Percentiles rank a stretch among this genome's conserved stretches.
Conservation (phyloP, 371 early-diverging fungal species). For the Saksenaea oblongispora region DNA sequence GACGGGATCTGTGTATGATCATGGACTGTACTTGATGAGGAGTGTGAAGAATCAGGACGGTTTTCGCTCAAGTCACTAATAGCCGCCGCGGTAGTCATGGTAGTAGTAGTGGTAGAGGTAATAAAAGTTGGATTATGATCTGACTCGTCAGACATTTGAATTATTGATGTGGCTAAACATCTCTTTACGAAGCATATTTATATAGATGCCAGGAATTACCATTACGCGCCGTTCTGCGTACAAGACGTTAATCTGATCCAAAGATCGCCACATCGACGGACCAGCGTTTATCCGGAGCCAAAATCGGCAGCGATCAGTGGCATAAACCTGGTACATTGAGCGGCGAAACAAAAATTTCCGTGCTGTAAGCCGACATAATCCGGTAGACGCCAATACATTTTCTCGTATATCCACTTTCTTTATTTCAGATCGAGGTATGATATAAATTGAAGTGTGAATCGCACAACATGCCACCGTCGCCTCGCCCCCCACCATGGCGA, state of each 20-base stretch:
- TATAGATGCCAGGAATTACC: not conserved
- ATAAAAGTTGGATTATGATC: not conserved
- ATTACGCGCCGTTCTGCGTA: not conserved
- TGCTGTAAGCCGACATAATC: not conserved
- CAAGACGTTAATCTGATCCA: conserved; percentile 1
- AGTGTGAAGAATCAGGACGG: not conserved
- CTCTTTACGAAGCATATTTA: not conserved
- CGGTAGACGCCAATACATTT: not conserved
- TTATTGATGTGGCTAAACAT: not conserved
- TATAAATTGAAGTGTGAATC: too few relatives aligned
- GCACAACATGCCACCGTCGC: too few relatives aligned
- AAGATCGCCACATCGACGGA: not conserved
- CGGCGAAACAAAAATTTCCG: conserved; percentile 1
- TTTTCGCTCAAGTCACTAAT: not conserved
- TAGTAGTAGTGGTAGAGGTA: not conserved
- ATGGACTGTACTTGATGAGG: conserved; percentile 1
- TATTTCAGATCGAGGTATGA: too few relatives aligned
- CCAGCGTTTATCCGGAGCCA: conserved; percentile 1
- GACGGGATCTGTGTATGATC: not conserved
- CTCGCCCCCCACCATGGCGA: too few relatives aligned
- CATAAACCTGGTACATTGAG: not conserved
- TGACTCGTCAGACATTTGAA: not conserved
- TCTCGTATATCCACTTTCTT: not conserved
- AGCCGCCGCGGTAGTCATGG: not conserved
- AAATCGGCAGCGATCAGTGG: not conserved